Base-by-base conservation (phyloP, 306 rosid genomes). In the Dicorynia guianensis region DNA sequence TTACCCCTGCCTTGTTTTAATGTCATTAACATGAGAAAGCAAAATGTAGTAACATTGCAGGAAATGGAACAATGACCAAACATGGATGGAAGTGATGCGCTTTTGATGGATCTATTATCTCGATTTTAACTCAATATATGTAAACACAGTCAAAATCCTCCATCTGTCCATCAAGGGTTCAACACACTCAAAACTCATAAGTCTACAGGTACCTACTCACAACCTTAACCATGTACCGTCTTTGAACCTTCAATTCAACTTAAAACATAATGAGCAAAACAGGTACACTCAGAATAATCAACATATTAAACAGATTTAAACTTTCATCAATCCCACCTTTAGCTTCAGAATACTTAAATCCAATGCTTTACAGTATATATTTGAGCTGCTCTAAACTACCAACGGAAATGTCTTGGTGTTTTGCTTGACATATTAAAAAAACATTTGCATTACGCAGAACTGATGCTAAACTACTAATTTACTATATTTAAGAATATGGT, bases 381-480 rank as follows among this genome's bases (percentile, higher is more conserved):
- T 43, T 58, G 44, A 42, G 40, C 14, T 43, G 44, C 25, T 40
- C 36, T 43, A 34, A 58, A 57, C n/a, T 13, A 40, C 65, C 19
- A 57, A 39, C 20, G 13, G 5, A 19, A 43, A 25, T 30, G n/a
- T 49, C 42, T 7, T 6, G 17, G 17, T 2, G 9, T 71, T 15
- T 43, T 44, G 13, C 4, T 38, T 53, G 17, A 52, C 17, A 63
- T 50, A 10, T 15, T 8, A 35, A 17, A 17, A 59, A 78, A n/a
- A n/a, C n/a, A 20, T 18, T 66, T 68, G 65, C 14, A 40, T 75
- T 71, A 48, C 15, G 35, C 2, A 42, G 50, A 74, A 48, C 42
- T 35, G 66, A 71, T 34, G n/a, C n/a, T n/a, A n/a, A n/a, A n/a
- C n/a, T n/a, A 70, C 33, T 63, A 66, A 39, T 64, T 39, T 53